Percentiles rank a stretch among this genome's conserved stretches.
Conservation (phyloP, 495 filamentous ascomycete species). For the Diplogelasinospora grovesii region DNA sequence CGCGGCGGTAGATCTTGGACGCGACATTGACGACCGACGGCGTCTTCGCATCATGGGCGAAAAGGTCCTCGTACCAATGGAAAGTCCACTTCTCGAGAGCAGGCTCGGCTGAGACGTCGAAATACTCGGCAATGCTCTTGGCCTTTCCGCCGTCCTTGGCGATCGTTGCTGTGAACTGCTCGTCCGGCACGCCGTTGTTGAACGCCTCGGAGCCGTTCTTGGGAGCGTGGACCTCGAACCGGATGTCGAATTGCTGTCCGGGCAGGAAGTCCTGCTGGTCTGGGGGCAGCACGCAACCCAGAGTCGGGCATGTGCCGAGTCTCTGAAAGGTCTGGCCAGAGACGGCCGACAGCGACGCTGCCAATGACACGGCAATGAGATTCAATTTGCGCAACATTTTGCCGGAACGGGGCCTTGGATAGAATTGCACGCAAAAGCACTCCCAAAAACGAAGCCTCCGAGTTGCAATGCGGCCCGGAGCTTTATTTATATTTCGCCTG, state of each 20-base stretch:
- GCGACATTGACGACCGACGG: constrained; percentile 65
- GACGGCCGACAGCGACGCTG: constrained; percentile 26
- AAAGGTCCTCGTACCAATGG: constrained; percentile 66
- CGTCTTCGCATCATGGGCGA: constrained; percentile 55
- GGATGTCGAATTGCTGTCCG: constrained; percentile 69
- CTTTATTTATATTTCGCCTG: constrained; percentile 1
- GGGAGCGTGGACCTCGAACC: constrained; percentile 69
- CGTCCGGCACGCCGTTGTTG: constrained; percentile 51
- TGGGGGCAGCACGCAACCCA: constrained; percentile 71
- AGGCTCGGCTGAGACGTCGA: constrained; percentile 53
- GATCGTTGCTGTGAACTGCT: constrained; percentile 63
- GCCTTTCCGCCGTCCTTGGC: constrained; percentile 46
- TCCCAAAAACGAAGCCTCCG: background rate
- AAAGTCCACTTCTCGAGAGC: constrained; percentile 65
- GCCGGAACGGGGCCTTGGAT: background rate
- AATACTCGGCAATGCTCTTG: constrained; percentile 50
- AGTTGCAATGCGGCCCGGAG: background rate
- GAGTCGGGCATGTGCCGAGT: constrained; percentile 59
- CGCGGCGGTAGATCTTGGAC: constrained; percentile 58
- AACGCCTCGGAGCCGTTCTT: constrained; percentile 67
- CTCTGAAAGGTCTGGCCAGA: constrained; percentile 63
- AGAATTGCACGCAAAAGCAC: no score
- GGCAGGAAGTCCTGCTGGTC: constrained; percentile 72
- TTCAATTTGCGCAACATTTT: constrained; percentile 27
- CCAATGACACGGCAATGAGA: constrained; percentile 20